Conservation (phyloP, 371 early-diverging fungal species). For the Mucor lusitanicus region DNA sequence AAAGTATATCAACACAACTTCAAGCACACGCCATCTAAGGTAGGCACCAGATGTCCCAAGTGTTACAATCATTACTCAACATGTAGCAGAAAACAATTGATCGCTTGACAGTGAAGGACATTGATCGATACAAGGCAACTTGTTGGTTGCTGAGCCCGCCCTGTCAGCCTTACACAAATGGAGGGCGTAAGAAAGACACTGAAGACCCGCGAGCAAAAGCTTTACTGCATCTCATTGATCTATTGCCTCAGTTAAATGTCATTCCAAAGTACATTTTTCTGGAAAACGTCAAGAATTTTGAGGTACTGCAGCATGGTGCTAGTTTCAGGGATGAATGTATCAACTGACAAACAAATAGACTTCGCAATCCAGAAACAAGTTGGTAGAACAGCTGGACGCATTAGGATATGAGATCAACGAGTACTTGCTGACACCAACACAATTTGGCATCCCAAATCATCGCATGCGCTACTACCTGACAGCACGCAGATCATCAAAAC, state of each 20-base stretch:
- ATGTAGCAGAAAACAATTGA: conserved; percentile 62
- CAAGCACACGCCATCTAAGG: conserved; percentile 53
- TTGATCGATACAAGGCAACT: conserved; percentile 65
- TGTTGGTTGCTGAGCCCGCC: conserved; percentile 86
- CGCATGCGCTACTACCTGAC: conserved; percentile 69
- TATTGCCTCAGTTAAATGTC: conserved; percentile 51
- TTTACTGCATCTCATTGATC: conserved; percentile 61
- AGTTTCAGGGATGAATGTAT: no score
- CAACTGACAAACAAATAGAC: conserved; percentile 21
- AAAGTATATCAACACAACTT: conserved; percentile 69
- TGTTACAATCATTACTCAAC: neutral
- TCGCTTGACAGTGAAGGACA: conserved; percentile 55
- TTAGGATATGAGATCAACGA: conserved; percentile 69
- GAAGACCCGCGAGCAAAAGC: conserved; percentile 71
- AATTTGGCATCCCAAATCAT: conserved; percentile 74
- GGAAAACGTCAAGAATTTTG: conserved; percentile 82
- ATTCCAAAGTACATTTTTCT: conserved; percentile 64
- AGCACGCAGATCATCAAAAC: conserved; percentile 49
- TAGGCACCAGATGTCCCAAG: conserved; percentile 6
- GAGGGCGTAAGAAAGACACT: conserved; percentile 65
- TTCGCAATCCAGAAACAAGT: conserved; percentile 58
- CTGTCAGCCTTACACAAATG: conserved; percentile 83
- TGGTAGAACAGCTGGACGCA: conserved; percentile 58
- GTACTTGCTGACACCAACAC: conserved; percentile 64
- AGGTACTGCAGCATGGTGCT: conserved; percentile 54